Conservation (phyloP, 768 basidiomycete species). For the Strobilomyces dryophilus region DNA sequence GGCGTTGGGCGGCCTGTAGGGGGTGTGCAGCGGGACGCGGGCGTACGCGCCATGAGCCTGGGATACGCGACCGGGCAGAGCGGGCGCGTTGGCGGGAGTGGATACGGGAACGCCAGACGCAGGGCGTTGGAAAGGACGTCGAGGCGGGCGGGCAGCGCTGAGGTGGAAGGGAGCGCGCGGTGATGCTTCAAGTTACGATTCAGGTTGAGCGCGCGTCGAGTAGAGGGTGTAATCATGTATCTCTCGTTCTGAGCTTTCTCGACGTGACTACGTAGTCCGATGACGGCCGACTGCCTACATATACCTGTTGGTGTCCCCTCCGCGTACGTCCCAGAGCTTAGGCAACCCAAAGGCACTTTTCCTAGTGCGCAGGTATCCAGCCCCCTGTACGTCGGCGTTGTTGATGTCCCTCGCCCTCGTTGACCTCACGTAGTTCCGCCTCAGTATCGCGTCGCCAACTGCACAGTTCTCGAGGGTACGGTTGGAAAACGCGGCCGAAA, state of each 20-base stretch:
- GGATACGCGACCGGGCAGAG: constrained; percentile 19
- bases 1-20: background rate
- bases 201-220: too few relatives aligned
- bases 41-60: constrained; percentile 26
- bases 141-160: constrained; percentile 19
- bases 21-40: constrained; percentile 14
- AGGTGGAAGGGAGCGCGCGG: constrained; percentile 1
- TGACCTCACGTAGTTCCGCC: constrained; percentile 39
- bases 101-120: constrained; percentile 20
- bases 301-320: too few relatives aligned
- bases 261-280: too few relatives aligned
- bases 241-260: background rate
- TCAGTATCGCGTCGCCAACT: constrained; percentile 38
- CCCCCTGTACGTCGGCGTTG: constrained; percentile 36
- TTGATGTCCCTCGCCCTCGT: constrained; percentile 36
- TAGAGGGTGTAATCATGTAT: too few relatives aligned
- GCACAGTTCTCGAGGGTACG: constrained; percentile 44
- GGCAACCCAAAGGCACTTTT: too few relatives aligned
- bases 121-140: constrained; percentile 18
- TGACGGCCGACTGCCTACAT: too few relatives aligned
- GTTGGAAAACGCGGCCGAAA: constrained; percentile 8
- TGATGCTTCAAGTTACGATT: background rate
- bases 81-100: background rate
- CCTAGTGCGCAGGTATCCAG: constrained; percentile 28
- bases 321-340: too few relatives aligned